Conservation (phyloP, 768 basidiomycete species). For the Boletus sensibilis region DNA sequence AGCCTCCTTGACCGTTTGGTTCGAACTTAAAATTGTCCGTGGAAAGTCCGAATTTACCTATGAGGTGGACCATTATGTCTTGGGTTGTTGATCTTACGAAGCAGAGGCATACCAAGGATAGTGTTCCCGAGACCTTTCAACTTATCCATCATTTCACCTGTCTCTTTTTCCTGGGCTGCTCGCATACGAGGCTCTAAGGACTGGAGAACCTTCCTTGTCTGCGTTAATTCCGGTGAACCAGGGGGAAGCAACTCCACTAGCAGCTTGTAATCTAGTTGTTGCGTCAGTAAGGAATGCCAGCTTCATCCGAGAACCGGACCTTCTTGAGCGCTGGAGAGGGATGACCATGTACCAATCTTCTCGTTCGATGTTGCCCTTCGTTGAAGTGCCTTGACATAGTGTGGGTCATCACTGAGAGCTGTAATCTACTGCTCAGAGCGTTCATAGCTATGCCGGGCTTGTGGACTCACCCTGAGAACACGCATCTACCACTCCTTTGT, state of each 20-base stretch:
- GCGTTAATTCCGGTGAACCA: conserved; percentile 47
- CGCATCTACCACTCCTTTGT: conserved; percentile 76
- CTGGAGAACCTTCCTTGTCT: conserved; percentile 49
- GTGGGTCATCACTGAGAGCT: conserved; percentile 87
- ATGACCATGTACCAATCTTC: conserved; percentile 76
- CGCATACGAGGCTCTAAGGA: conserved; percentile 67
- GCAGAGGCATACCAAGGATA: conserved; percentile 62
- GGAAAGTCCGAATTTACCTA: conserved; percentile 90
- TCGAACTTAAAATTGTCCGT: conserved; percentile 98
- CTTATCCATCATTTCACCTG: conserved; percentile 88
- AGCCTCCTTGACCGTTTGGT: conserved; percentile 93
- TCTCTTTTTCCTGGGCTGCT: conserved; percentile 80
- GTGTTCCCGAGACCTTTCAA: conserved; percentile 91
- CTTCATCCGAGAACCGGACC: conserved; percentile 44
- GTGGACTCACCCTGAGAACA: conserved; percentile 65
- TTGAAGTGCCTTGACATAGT: conserved; percentile 84
- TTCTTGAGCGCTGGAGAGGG: conserved; percentile 78
- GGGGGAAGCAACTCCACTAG: conserved; percentile 66
- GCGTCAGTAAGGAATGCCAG: neutral
- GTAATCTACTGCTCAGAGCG: conserved; percentile 7
- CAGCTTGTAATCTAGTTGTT: conserved; percentile 65
- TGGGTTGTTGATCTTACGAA: neutral
- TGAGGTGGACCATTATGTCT: neutral
- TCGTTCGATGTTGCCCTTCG: conserved; percentile 88
- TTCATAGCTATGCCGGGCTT: neutral